Base-by-base conservation (phyloP, 768 basidiomycete genomes). In the Paxillus rubicundulus region DNA sequence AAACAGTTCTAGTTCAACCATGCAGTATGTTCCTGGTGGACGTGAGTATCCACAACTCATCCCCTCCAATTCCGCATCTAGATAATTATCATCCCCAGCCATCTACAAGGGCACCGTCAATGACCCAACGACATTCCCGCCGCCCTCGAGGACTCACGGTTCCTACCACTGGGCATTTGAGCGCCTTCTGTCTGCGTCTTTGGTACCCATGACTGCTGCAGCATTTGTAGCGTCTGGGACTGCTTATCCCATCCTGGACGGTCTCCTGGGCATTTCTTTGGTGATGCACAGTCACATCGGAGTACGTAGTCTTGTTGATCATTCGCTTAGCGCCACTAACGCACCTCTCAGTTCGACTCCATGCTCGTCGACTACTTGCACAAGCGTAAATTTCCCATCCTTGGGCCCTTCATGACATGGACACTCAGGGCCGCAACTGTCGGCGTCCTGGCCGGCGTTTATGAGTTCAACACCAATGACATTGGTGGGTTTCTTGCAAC, bases 391-490 rank as follows among this genome's bases (percentile, higher is more conserved):
- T 97, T 89, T 78, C 92, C 93, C n/a, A 58, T 84, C 41, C 47
- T 93, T 53, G 94, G 91, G 10, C 82, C 76, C 1, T 49, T 85
- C 42, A 61, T 70, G 13, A 82, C 75, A n/a, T 98, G 96, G 96
- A 68, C 76, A 8, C 76, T 98, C 50, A 80, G 93, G 42, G 70
- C 81, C 6, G 74, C 84, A 5, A 98, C 97, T 28, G 82, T 86
- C 36, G 92, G 85, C 18, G 84, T 89, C 5, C 78, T 94, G 47
- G 84, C 92, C 41, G 96, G 97, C 14, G 81, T 98, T 6, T 99
- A 97, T 74, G 89, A 97, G 70, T 98, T 98, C 78, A 98, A 98
- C 76, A 98, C 97, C 39, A 93, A 96, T 66, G 96, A 98, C 67
- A 85, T 99, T 57, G 95, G 97, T 97, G 61, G 59, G 89, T 78